Percentiles rank a stretch among this genome's conserved stretches.
These are phyloP conservation scores for Selenicereus undatus DNA, from an alignment of 148 eudicot species.

Conservation along the genomic window DNA sequence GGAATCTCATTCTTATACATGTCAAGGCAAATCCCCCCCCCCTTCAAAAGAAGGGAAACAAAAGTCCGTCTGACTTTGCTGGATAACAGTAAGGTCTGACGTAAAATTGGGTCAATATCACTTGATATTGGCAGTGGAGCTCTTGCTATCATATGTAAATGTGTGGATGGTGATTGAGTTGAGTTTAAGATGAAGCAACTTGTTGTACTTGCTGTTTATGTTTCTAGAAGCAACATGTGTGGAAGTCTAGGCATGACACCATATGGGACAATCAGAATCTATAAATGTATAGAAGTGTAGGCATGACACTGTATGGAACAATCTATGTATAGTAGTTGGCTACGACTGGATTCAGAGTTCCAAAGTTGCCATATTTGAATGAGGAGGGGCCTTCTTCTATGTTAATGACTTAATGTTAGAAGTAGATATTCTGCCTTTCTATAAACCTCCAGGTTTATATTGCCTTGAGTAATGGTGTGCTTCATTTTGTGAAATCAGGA, in stretches of 20 bases:
- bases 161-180: not conserved
- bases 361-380: not conserved
- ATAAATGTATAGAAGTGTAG: not conserved
- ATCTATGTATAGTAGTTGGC: not conserved
- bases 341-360: not conserved
- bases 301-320: not conserved
- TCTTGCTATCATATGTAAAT: not conserved
- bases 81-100: not conserved
- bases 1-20: too few species aligned
- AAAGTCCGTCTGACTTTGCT: not conserved
- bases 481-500: conserved; percentile 46
- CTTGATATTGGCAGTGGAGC: not conserved
- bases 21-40: not conserved
- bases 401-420: not conserved
- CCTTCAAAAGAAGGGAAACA: not conserved
- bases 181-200: not conserved
- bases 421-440: not conserved
- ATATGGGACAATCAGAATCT: not conserved
- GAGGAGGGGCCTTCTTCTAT: not conserved
- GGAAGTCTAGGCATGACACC: not conserved
- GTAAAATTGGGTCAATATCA: not conserved
- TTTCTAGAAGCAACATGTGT: not conserved
- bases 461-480: not conserved
- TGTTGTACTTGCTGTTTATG: not conserved
- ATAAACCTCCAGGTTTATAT: not conserved